phyloP scores from a whole-genome alignment of 2,329 filamentous ascomycete genomes.

The Ophiostoma perfectum region DNA sequence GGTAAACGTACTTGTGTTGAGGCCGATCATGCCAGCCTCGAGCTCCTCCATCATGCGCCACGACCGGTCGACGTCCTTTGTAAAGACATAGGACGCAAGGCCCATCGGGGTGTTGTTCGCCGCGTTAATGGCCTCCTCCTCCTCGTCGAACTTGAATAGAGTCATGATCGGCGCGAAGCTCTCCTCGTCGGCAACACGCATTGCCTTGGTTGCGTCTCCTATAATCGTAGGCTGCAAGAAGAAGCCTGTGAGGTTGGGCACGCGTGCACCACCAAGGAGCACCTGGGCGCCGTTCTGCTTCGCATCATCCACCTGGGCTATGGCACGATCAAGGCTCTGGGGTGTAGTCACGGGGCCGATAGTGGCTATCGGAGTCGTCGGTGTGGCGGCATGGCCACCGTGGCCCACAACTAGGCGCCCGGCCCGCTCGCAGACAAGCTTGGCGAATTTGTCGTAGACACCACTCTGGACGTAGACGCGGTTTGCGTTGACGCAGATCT shows the following conservation, averaged over 20 bases:
- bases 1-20: conserved; percentile 27
- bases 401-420: conserved; percentile 26
- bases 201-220: conserved; percentile 37
- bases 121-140: conserved; percentile 48
- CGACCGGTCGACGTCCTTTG: conserved; percentile 32
- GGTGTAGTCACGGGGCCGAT: conserved; percentile 36
- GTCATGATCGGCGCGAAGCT: conserved; percentile 54
- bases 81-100: conserved; percentile 32
- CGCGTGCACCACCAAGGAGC: conserved; percentile 45
- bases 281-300: conserved; percentile 28
- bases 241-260: conserved; percentile 47
- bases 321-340: conserved; percentile 34
- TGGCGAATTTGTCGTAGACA: conserved; percentile 57
- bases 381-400: conserved; percentile 20
- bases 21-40: conserved; percentile 58
- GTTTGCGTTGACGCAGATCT: conserved; percentile 69
- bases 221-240: conserved; percentile 46
- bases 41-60: conserved; percentile 44
- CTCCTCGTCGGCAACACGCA: conserved; percentile 47
- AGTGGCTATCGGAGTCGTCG: conserved; percentile 28
- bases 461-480: conserved; percentile 60
- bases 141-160: conserved; percentile 49
- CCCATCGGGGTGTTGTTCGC: conserved; percentile 46
- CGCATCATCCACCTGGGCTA: conserved; percentile 28
- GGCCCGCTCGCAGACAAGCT: conserved; percentile 39